Percentiles rank a stretch among this genome's conserved stretches.
Evolutionary conservation across 305 asterid genomes (phyloP).

Genomic region (Withania somnifera): DNA sequence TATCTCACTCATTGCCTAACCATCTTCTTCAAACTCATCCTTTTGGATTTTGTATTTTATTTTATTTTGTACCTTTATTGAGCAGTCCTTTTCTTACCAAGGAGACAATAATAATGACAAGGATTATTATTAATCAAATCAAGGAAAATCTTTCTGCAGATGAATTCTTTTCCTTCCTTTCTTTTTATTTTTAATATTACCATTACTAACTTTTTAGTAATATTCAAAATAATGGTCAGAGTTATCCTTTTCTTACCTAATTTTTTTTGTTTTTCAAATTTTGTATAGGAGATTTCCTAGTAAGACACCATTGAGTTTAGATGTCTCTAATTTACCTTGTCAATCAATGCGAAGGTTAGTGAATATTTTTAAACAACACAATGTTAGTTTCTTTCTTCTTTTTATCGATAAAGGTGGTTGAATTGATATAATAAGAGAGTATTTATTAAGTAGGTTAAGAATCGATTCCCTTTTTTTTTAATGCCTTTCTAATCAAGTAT

Average conservation of each 20-base stretch:
- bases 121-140: slow-evolving; percentile 14
- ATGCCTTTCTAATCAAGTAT: too few relatives aligned
- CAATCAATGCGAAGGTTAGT: background rate
- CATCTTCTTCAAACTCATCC: slow-evolving; percentile 5
- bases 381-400: too few relatives aligned
- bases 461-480: too few relatives aligned
- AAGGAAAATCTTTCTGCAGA: background rate
- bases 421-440: too few relatives aligned
- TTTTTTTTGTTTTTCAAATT: background rate
- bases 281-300: background rate
- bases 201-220: background rate
- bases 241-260: slow-evolving; percentile 1
- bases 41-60: background rate
- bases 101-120: slow-evolving; percentile 5
- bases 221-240: background rate
- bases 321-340: background rate
- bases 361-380: too few relatives aligned
- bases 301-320: background rate
- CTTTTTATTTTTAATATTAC: background rate
- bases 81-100: slow-evolving; percentile 10
- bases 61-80: background rate
- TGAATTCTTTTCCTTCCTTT: background rate
- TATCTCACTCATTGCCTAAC: slow-evolving; percentile 18
- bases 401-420: too few relatives aligned
- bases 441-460: too few relatives aligned